Evolutionary conservation across 2,329 filamentous ascomycete genomes (phyloP).

Genomic region (Ophiostoma himal-ulmi): DNA sequence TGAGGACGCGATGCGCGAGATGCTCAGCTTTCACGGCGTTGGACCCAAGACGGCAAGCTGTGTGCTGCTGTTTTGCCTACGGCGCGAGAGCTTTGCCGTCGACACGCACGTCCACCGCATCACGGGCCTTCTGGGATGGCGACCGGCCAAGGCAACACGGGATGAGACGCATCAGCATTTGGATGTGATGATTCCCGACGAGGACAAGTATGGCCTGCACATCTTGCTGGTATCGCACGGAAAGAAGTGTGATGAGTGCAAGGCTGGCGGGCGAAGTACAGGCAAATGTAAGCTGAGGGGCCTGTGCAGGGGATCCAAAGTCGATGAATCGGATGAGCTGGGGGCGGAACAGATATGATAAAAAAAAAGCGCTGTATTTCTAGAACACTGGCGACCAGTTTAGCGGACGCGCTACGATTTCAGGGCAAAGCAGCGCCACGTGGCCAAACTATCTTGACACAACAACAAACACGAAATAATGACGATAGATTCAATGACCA

Average conservation of each 20-base stretch:
- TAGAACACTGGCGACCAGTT: background rate
- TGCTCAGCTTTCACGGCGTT: conserved; percentile 1
- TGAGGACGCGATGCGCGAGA: conserved; percentile 9
- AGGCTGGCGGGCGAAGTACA: background rate
- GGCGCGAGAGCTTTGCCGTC: conserved; percentile 10
- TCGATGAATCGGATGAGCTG: background rate
- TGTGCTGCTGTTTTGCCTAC: conserved; percentile 5
- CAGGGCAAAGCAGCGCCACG: background rate
- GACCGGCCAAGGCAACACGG: background rate
- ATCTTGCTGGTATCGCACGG: conserved; percentile 11
- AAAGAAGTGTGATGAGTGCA: conserved; percentile 5
- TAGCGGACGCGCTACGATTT: background rate
- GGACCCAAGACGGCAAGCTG: conserved; percentile 15
- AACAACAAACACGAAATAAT: background rate
- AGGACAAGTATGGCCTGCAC: conserved; percentile 9
- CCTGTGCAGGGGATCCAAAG: background rate
- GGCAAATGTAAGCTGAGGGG: background rate
- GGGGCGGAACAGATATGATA: background rate
- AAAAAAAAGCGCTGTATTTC: background rate
- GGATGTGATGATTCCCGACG: conserved; percentile 1
- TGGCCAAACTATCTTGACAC: background rate
- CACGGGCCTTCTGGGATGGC: conserved; percentile 9
- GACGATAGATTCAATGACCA: background rate
- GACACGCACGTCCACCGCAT: conserved; percentile 14
- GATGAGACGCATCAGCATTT: conserved; percentile 10